Percentiles rank a stretch among this genome's conserved stretches.
Evolutionary conservation across 140 eudicot genomes (phyloP).

Genomic region (Erigeron philadelphicus): DNA sequence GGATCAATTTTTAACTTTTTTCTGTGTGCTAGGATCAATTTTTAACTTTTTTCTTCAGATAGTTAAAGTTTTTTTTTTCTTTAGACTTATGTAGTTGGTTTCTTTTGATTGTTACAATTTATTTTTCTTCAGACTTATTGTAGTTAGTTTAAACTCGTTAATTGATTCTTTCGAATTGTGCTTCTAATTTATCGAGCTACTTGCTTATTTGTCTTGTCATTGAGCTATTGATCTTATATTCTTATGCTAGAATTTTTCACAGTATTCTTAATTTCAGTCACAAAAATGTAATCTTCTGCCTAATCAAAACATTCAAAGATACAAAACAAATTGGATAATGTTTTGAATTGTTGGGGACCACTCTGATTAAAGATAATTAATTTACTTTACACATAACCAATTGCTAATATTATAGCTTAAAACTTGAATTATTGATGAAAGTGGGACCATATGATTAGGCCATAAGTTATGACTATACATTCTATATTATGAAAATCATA

Average conservation of each 20-base stretch:
- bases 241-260: neutral
- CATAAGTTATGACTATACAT: neutral
- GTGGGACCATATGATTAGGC: slow-evolving; percentile 16
- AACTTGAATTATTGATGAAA: slow-evolving; percentile 22
- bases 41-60: slow-evolving; percentile 13
- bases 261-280: no score
- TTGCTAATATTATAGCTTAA: neutral
- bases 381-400: slow-evolving; percentile 2
- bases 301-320: neutral
- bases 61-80: neutral
- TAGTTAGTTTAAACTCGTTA: slow-evolving; percentile 19
- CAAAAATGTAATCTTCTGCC: no score
- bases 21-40: slow-evolving; percentile 17
- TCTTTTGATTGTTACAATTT: neutral
- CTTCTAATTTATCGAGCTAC: slow-evolving; percentile 7
- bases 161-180: slow-evolving; percentile 15
- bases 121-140: no score
- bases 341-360: neutral
- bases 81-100: neutral
- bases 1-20: slow-evolving; percentile 8
- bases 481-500: no score
- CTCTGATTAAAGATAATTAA: neutral
- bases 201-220: slow-evolving; percentile 6
- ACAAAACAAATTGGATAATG: neutral
- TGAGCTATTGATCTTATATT: slow-evolving; percentile 10